A percentile compares a stretch with the other conserved stretches of the same genome.
Evolutionary conservation across 2,329 filamentous ascomycete genomes (phyloP).

Genomic region (Epicoccum nigrum): DNA sequence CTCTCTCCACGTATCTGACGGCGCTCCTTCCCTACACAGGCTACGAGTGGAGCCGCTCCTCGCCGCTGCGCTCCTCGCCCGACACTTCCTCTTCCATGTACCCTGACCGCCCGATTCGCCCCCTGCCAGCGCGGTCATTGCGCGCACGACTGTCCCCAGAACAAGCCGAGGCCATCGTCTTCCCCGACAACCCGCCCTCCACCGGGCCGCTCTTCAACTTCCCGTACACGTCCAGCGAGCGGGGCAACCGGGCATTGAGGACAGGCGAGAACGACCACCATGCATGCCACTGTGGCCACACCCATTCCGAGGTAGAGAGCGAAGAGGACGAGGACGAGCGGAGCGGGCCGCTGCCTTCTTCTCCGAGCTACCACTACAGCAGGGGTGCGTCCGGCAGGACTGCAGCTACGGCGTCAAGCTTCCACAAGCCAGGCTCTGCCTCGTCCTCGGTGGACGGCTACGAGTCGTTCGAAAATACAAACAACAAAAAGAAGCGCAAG

Average conservation of each 20-base stretch:
- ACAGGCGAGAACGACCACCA: conserved; percentile 61
- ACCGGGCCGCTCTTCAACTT: conserved; percentile 78
- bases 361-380: conserved; percentile 48
- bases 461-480: conserved; percentile 97
- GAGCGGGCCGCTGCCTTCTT: conserved; percentile 48
- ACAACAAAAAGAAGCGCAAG: conserved; percentile 99
- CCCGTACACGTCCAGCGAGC: conserved; percentile 53
- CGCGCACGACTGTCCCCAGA: conserved; percentile 87
- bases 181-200: conserved; percentile 75
- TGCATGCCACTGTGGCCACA: conserved; percentile 53
- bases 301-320: conserved; percentile 61
- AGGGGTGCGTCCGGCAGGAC: conserved; percentile 37
- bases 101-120: conserved; percentile 89
- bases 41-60: conserved; percentile 51
- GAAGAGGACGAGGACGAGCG: conserved; percentile 62
- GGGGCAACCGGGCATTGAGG: conserved; percentile 36
- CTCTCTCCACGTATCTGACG: conserved; percentile 46
- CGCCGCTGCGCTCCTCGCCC: conserved; percentile 52
- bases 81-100: conserved; percentile 82
- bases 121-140: conserved; percentile 85
- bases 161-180: conserved; percentile 80
- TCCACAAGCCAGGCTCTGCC: conserved; percentile 59
- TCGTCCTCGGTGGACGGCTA: conserved; percentile 83
- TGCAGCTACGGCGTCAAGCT: conserved; percentile 36
- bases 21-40: conserved; percentile 43